These are phyloP conservation scores for Rhamnella rubrinervis DNA, from an alignment of 331 rosid genomes.

Conservation along the genomic window DNA sequence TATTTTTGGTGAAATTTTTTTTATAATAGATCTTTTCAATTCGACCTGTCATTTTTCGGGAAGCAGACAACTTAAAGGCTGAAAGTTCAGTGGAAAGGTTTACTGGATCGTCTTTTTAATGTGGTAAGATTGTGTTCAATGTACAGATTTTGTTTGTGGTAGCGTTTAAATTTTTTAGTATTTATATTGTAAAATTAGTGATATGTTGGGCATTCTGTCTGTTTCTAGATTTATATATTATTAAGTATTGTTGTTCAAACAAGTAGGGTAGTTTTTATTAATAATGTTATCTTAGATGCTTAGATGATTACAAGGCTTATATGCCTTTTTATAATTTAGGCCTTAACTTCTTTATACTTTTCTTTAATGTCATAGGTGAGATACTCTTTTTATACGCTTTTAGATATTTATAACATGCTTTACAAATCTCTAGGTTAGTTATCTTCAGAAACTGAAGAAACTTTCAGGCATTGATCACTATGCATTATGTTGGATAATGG, in stretches of 20 bases:
- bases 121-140: constrained; percentile 62
- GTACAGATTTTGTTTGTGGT: constrained; percentile 34
- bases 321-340: too few relatives aligned
- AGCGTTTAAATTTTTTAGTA: constrained; percentile 20
- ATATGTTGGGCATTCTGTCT: constrained; percentile 15
- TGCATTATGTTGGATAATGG: too few relatives aligned
- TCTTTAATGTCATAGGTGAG: too few relatives aligned
- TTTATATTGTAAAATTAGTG: constrained; percentile 7
- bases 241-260: not conserved
- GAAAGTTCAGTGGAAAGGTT: constrained; percentile 58
- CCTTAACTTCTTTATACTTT: too few relatives aligned
- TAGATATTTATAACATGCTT: too few relatives aligned
- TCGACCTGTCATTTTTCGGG: constrained; percentile 50
- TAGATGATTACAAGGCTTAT: too few relatives aligned
- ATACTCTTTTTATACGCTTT: too few relatives aligned
- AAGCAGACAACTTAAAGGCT: constrained; percentile 57
- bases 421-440: too few relatives aligned
- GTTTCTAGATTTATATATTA: constrained; percentile 2
- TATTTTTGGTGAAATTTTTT: constrained; percentile 51
- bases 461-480: too few relatives aligned
- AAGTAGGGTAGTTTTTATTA: not conserved
- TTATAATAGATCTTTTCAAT: constrained; percentile 61
- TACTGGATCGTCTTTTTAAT: constrained; percentile 46
- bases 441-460: too few relatives aligned
- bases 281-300: not conserved